A percentile compares a stretch with the other conserved stretches of the same genome.
Conservation (phyloP, 495 filamentous ascomycete species). For the Chaetomium fimeti region DNA sequence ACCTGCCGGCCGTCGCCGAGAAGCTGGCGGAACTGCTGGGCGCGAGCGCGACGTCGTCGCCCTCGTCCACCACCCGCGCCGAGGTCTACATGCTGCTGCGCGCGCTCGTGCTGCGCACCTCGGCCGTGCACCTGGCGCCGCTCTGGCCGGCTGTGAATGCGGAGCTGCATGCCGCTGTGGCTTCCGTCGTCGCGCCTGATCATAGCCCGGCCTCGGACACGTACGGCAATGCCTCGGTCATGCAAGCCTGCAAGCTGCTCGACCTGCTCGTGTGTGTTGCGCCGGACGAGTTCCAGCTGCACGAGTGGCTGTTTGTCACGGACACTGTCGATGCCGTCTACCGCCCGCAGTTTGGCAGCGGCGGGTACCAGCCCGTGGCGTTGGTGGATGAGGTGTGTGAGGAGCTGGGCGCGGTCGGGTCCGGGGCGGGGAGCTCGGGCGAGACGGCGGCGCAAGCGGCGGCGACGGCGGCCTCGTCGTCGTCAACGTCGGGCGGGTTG, state of each 20-base stretch:
- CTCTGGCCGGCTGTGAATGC: conserved; percentile 89
- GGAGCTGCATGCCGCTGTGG: conserved; percentile 80
- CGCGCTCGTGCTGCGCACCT: conserved; percentile 72
- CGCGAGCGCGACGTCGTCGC: conserved; percentile 86
- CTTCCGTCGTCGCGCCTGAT: conserved; percentile 67
- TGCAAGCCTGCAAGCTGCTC: conserved; percentile 91
- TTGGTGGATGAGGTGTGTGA: conserved; percentile 85
- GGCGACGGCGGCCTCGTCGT: conserved; percentile 34
- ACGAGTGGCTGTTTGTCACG: conserved; percentile 95
- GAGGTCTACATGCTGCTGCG: conserved; percentile 89
- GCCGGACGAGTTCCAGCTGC: conserved; percentile 92
- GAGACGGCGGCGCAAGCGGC: conserved; percentile 10
- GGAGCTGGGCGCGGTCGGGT: conserved; percentile 56
- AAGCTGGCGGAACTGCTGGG: conserved; percentile 82
- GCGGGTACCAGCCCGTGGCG: conserved; percentile 63
- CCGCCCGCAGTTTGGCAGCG: conserved; percentile 48
- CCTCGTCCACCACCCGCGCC: conserved; percentile 81
- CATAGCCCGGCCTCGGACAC: conserved; percentile 62
- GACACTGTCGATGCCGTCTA: conserved; percentile 98
- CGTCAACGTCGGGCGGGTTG: background rate
- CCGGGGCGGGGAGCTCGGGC: conserved; percentile 10
- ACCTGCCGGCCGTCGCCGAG: conserved; percentile 70
- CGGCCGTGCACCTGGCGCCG: conserved; percentile 70
- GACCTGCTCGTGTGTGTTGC: conserved; percentile 79
- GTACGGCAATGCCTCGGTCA: conserved; percentile 68